Conservation (phyloP, 1,284 basidiomycete species). For the Butyriboletus regius region DNA sequence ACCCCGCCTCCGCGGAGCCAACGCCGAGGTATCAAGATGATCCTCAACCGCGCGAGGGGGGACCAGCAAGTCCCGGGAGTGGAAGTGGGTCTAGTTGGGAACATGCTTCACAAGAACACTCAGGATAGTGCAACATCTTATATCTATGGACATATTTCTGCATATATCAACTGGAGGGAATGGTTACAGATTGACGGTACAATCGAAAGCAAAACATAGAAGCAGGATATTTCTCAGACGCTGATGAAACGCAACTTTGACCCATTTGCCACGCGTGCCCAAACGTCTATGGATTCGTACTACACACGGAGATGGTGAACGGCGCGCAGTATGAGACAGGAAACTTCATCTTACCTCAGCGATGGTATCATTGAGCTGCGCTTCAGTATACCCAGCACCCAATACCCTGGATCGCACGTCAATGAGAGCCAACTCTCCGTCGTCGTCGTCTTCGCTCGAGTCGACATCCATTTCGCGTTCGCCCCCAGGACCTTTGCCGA, state of each 20-base stretch:
- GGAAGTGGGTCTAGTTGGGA: slow-evolving; percentile 64
- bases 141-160: slow-evolving; percentile 18
- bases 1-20: slow-evolving; percentile 38
- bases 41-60: slow-evolving; percentile 36
- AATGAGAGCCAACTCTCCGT: slow-evolving; percentile 68
- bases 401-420: slow-evolving; percentile 80
- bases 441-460: slow-evolving; percentile 50
- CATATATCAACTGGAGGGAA: slow-evolving; percentile 11
- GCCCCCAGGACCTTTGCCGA: slow-evolving; percentile 62
- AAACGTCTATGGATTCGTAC: slow-evolving; percentile 79
- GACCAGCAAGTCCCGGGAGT: slow-evolving; percentile 38
- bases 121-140: slow-evolving; percentile 9
- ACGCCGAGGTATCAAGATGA: slow-evolving; percentile 54
- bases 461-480: slow-evolving; percentile 65
- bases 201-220: slow-evolving; percentile 3
- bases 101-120: slow-evolving; percentile 47
- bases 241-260: slow-evolving; percentile 61
- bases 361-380: slow-evolving; percentile 79
- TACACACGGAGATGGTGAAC: slow-evolving; percentile 30
- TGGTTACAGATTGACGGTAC: slow-evolving; percentile 1
- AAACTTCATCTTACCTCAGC: slow-evolving; percentile 49
- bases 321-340: neutral
- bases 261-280: slow-evolving; percentile 68
- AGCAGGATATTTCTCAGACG: slow-evolving; percentile 11
- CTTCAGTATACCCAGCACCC: slow-evolving; percentile 83